Conservation (phyloP, 2,329 filamentous ascomycete species). For the Colletotrichum sp. region DNA sequence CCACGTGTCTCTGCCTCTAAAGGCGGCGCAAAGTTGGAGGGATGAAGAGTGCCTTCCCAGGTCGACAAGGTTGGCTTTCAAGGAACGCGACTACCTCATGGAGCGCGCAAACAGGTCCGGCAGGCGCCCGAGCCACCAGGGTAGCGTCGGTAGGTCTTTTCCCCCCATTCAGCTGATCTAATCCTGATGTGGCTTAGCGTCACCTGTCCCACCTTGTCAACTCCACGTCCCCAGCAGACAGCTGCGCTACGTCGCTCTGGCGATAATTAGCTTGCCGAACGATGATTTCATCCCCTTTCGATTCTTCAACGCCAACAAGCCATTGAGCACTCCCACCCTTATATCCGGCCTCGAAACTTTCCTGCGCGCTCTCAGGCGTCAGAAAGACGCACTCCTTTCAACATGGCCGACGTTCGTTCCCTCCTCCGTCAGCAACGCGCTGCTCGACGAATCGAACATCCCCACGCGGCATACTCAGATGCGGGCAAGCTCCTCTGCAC, state of each 20-base stretch:
- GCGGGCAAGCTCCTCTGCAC: conserved; percentile 72
- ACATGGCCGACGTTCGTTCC: conserved; percentile 80
- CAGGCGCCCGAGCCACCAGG: not conserved
- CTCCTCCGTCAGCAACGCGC: conserved; percentile 80
- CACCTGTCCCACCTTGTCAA: not conserved
- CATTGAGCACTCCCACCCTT: not conserved
- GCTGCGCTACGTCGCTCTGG: not conserved
- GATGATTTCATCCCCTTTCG: not conserved
- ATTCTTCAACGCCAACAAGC: not conserved
- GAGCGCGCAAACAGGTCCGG: not conserved
- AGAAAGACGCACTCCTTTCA: not conserved
- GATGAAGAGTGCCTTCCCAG: not conserved
- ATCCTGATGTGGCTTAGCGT: not conserved
- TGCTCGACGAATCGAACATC: conserved; percentile 74
- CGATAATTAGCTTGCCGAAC: not conserved
- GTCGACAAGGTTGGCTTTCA: not conserved
- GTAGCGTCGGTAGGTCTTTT: conserved; percentile 7
- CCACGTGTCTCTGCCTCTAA: not conserved
- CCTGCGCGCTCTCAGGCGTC: not conserved
- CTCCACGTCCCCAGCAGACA: not conserved
- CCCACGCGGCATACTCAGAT: conserved; percentile 70
- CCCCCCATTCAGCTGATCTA: not conserved
- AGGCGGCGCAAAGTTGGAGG: not conserved
- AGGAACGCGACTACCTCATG: not conserved
- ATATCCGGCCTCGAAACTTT: not conserved